Evolutionary conservation across 352 stramenopile genomes (phyloP), one percentile per base, ranked within the genome.

Genomic region (Phytophthora podocarpi): DNA sequence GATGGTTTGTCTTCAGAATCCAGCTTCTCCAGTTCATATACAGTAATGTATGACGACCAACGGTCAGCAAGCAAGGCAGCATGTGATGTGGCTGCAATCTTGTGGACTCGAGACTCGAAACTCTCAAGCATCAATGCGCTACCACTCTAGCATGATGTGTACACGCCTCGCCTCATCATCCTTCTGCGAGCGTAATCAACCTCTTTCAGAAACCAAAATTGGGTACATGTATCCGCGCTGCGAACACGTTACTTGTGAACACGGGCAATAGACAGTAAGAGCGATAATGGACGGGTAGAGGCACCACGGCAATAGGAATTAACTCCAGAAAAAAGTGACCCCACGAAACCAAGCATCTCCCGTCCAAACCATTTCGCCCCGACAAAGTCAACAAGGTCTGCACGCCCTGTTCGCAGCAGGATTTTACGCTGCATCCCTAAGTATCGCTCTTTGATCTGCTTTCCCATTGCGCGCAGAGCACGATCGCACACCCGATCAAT

Each of bases 401-500:
- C 41, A 9, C 26, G 39, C n/a, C 58, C 58, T 30, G 48, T 54
- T 37, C 35, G 40, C 21, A 34, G 10, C 16, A 61, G 42, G 11
- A 61, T 42, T 26, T 9, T 21, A 16, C 49, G 49, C 34, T 66
- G 58, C 32, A 66, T 66, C 7, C 26, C 49, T 24, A 60, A 54
- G 40, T 66, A 54, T 10, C 49, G 16, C 18, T 54, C 39, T 32
- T 54, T 51, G n/a, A 60, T 52, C 32, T 60, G 32, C 15, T 43
- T 59, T 24, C 48, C 40, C 49, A 60, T 54, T 21, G 32, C 16
- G 5, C 8, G 10, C 30, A 60, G 34, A 7, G 41, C 31, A 10
- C 58, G 49, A 43, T 61, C 41, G 3, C 48, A 40, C 5, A 66
- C 49, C 7, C 10, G 37, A 34, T 62, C 50, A 16, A 62, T 55